Evolutionary conservation across 2,329 filamentous ascomycete species (phyloP).

Genomic region (Clarireedia homoeocarpa): DNA sequence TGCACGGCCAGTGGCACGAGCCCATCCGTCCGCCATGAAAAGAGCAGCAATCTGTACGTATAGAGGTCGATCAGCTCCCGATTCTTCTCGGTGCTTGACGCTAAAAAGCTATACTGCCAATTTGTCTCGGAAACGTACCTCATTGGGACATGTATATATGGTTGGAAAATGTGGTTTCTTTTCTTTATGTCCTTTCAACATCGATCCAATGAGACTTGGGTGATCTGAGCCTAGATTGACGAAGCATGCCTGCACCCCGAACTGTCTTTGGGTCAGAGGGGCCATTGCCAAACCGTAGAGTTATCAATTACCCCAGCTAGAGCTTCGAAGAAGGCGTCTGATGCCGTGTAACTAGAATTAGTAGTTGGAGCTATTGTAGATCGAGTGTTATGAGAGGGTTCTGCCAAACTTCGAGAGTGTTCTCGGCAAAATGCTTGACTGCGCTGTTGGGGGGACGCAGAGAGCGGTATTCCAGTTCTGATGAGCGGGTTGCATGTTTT

Average conservation of each 20-base stretch:
- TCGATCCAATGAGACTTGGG: slow-evolving; percentile 61
- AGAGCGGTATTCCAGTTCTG: too few species aligned
- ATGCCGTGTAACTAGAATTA: background rate
- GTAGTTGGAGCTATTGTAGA: too few species aligned
- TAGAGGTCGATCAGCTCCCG: background rate
- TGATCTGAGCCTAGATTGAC: slow-evolving; percentile 55
- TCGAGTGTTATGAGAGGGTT: too few species aligned
- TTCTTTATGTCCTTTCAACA: slow-evolving; percentile 60
- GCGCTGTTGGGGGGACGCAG: too few species aligned
- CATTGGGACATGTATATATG: slow-evolving; percentile 63
- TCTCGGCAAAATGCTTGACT: too few species aligned
- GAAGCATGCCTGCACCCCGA: slow-evolving; percentile 9
- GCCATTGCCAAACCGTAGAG: slow-evolving; percentile 31
- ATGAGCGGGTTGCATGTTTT: too few species aligned
- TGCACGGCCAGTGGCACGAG: slow-evolving; percentile 52
- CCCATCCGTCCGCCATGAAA: slow-evolving; percentile 67
- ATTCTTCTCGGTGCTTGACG: too few species aligned
- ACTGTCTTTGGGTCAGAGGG: background rate
- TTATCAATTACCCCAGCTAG: background rate
- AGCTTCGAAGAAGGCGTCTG: background rate
- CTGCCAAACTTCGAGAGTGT: too few species aligned
- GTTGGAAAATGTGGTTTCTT: slow-evolving; percentile 49
- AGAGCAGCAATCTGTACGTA: slow-evolving; percentile 53
- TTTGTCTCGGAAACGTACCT: slow-evolving; percentile 21
- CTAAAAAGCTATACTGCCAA: background rate